Conservation (phyloP, 2,329 filamentous ascomycete species). For the Colletotrichum chrysophilum region DNA sequence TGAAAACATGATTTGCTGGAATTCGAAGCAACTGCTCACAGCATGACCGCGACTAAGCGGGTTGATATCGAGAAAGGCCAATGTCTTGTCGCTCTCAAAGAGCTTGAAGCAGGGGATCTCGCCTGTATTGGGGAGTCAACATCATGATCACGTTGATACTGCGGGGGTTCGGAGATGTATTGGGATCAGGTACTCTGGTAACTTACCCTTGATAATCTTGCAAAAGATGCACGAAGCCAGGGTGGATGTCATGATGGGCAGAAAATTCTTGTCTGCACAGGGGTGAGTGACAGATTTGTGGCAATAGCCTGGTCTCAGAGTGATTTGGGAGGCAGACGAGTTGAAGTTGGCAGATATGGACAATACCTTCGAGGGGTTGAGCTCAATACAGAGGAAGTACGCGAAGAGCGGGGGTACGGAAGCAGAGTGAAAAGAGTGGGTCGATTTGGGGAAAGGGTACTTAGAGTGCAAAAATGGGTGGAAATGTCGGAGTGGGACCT, state of each 20-base stretch:
- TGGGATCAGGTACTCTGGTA: neutral
- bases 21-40: slow-evolving; percentile 54
- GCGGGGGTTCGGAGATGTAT: slow-evolving; percentile 4
- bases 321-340: neutral
- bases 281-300: neutral
- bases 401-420: neutral
- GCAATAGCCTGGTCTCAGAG: neutral
- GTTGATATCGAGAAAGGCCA: slow-evolving; percentile 96
- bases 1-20: neutral
- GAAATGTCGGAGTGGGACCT: slow-evolving; percentile 59
- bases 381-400: neutral
- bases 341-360: neutral
- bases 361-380: neutral
- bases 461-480: neutral
- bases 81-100: slow-evolving; percentile 89
- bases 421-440: neutral
- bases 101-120: slow-evolving; percentile 98
- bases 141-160: neutral
- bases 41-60: slow-evolving; percentile 89
- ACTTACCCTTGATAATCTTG: slow-evolving; percentile 89
- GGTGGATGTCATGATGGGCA: slow-evolving; percentile 33
- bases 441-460: neutral
- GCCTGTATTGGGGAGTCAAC: slow-evolving; percentile 55
- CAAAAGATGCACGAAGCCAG: slow-evolving; percentile 91
- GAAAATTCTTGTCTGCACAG: neutral